Base-by-base conservation (phyloP, 2,329 filamentous ascomycete species). In the Paecilomyces sp. region DNA sequence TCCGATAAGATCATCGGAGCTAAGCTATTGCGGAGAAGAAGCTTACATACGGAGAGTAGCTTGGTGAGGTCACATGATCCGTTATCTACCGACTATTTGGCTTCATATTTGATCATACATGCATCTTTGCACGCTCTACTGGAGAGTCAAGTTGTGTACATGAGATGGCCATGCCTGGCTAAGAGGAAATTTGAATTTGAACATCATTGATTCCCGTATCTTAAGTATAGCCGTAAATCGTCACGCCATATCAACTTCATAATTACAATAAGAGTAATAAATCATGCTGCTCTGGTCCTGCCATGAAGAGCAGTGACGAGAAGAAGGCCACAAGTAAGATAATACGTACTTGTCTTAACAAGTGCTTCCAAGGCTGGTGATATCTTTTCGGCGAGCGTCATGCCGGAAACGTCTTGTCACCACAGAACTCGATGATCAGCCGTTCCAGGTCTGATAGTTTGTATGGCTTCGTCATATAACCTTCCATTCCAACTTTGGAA, bases 401-500 rank as follows among this genome's bases (percentile, higher is more conserved):
- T 25, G n/a, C 12, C 51, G 24, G 7, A 30, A 28, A 28, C 8
- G 30, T 11, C 55, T 56, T 34, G 54, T 63, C 62, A 50, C 67
- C 71, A 63, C 78, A 80, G 61, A 79, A 80, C 59, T 79, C 77
- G 36, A 77, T 65, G 55, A 88, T 86, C 66, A 88, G 71, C 61
- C 81, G 79, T 71, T 87, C 84, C 65, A 88, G 74, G 70, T 88
- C 85, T 58, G 80, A 72, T 58, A 87, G 75, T 68, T 85, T 85
- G 70, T 86, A 88, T 7, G 86, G 86, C 68, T 89, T 89, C 47
- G 84, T 86, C 79, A 88, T 83, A 65, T 87, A 87, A 2, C 86
- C 86, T 68, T 84, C 84, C 80, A 89, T 88, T 41, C 86, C 86
- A 5, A 83, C 85, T 65, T 80, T 79, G 6, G 80, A 83, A 15